Evolutionary conservation across 1,284 basidiomycete species (phyloP), one percentile per base, ranked within the genome.

Genomic region (Sanguinoderma infundibulare): DNA sequence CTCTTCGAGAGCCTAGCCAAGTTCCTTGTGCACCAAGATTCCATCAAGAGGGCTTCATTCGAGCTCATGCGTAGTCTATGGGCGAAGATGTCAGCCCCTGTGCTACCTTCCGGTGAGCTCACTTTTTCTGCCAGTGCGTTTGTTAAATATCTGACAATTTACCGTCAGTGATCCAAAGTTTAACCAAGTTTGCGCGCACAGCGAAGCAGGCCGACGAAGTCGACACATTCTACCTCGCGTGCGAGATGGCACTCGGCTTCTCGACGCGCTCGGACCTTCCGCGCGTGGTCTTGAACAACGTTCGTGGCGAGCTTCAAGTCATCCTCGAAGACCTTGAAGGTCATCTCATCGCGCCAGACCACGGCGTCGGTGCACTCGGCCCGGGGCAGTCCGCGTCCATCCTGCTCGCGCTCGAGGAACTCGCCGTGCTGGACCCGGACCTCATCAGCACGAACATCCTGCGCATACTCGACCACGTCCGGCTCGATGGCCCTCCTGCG

Each of bases 51-150:
- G 22, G 26, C 28, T 5, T 56, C 64, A 15, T 69, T 69, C 42
- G 55, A 61, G 14, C 58, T 65, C 26, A 67, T 69, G 68, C 64
- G 57, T 10, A 59, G 46, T 35, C 46, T 63, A 15, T 65, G 61
- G 61, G 52, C 44, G 14, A 61, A 56, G 3, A 61, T 59, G 3
- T 26, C 17, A 6, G 61, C 64, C 14, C 42, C 38, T 2, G 57
- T 65, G 1, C 35, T 20, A 6, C 52, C 63, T 2, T 34, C 22
- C 3, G 63, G 64, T 62, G 39, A 8, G 61, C 5, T 22, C n/a
- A 26, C 4, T 30, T 2, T 5, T 35, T 20, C 28, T 20, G 17
- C 20, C 20, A 22, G 20, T 22, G n/a, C 12, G 22, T n/a, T 10
- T 15, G 28, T 8, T n/a, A 17, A 17, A 28, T 10, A 30, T 20